Evolutionary conservation across 495 filamentous ascomycete species (phyloP).

Genomic region (Penicillium salamii): DNA sequence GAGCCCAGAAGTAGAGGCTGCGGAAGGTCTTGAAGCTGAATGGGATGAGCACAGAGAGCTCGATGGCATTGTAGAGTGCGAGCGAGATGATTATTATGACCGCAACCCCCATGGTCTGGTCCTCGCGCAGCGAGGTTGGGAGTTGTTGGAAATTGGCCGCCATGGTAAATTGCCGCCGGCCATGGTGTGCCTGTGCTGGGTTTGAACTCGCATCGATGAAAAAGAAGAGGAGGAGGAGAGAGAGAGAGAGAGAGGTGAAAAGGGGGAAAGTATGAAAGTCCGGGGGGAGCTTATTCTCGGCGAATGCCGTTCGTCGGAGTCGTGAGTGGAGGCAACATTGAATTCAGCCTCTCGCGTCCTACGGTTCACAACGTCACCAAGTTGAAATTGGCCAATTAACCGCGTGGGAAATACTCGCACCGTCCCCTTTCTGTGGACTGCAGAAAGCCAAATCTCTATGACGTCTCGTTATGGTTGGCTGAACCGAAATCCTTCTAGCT

Average conservation of each 20-base stretch:
- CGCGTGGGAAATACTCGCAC: too few relatives aligned
- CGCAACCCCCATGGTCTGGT: not conserved
- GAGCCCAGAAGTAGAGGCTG: constrained; percentile 45
- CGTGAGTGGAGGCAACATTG: too few relatives aligned
- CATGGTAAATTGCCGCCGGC: constrained; percentile 7
- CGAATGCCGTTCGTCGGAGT: too few relatives aligned
- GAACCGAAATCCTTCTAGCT: not conserved
- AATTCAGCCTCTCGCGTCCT: too few relatives aligned
- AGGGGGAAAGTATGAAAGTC: too few relatives aligned
- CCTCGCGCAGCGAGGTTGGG: not conserved
- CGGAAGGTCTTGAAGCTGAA: constrained; percentile 34
- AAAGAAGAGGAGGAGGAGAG: not conserved
- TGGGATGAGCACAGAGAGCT: constrained; percentile 35
- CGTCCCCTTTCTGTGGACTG: too few relatives aligned
- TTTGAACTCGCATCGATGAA: constrained; percentile 13
- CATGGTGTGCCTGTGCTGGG: constrained; percentile 2
- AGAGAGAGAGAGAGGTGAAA: too few relatives aligned
- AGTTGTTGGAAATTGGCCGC: not conserved
- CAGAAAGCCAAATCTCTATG: too few relatives aligned
- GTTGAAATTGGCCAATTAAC: too few relatives aligned
- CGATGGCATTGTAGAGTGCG: constrained; percentile 30
- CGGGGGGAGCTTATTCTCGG: too few relatives aligned
- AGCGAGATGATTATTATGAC: not conserved
- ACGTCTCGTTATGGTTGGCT: not conserved
- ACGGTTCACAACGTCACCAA: too few relatives aligned